A percentile compares a stretch with the other conserved stretches of the same genome.
phyloP scores from a whole-genome alignment of 352 stramenopile genomes.

The Phytophthora citricola region DNA sequence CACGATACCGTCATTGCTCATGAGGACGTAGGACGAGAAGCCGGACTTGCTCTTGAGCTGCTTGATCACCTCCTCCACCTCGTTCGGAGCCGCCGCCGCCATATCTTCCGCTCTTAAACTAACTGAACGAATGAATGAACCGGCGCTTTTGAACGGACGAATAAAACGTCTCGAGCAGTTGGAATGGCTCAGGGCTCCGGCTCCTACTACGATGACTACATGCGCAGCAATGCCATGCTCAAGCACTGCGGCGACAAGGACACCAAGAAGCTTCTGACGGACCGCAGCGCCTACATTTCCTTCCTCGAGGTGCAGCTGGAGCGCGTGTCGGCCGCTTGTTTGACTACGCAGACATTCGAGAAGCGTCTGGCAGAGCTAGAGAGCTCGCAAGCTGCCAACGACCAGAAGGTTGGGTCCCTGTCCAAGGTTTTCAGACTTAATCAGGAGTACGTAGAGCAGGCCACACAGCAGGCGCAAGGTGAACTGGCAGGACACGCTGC shows the following conservation, averaged over 20 bases:
- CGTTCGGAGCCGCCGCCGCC: conserved; percentile 83
- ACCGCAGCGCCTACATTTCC: conserved; percentile 87
- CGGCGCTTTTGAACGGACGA: conserved; percentile 9
- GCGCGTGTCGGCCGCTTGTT: conserved; percentile 81
- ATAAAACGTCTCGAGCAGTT: conserved; percentile 1
- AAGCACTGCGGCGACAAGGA: conserved; percentile 66
- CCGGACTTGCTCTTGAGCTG: conserved; percentile 92
- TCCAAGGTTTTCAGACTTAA: conserved; percentile 76
- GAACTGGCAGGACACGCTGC: conserved; percentile 46
- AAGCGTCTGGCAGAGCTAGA: conserved; percentile 65
- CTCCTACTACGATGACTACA: conserved; percentile 88
- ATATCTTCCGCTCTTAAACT: conserved; percentile 39
- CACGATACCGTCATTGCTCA: conserved; percentile 95
- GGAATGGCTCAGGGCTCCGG: conserved; percentile 43
- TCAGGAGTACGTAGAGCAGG: conserved; percentile 78
- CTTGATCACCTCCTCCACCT: conserved; percentile 94
- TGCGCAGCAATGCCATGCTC: conserved; percentile 74
- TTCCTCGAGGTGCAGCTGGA: conserved; percentile 91
- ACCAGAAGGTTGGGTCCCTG: conserved; percentile 70
- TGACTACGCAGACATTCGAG: conserved; percentile 77
- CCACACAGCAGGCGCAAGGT: conserved; percentile 40
- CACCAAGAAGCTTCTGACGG: conserved; percentile 81
- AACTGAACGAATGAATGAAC: background rate
- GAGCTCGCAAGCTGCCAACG: conserved; percentile 42
- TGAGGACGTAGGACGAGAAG: conserved; percentile 91